Conservation (phyloP, 345 rosid genomes). For the Leavenworthia alabamica region DNA sequence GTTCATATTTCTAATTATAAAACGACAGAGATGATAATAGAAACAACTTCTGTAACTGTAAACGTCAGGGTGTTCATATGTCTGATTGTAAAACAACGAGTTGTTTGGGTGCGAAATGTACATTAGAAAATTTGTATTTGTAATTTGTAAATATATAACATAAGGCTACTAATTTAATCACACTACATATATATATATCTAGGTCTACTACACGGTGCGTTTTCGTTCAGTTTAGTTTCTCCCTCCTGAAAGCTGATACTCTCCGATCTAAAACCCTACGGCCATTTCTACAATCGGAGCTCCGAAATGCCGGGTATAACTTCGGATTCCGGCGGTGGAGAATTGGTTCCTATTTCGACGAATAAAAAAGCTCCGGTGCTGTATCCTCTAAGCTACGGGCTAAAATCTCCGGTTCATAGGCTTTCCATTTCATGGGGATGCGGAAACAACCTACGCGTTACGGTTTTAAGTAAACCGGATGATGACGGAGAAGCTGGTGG, state of each 20-base stretch:
- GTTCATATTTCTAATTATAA: neutral
- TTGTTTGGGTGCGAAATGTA: neutral
- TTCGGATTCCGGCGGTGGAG: slow-evolving; percentile 33
- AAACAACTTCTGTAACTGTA: neutral
- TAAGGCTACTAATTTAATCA: slow-evolving; percentile 8
- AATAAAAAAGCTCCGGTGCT: slow-evolving; percentile 33
- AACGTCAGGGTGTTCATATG: neutral
- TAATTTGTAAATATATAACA: no score
- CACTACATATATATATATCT: neutral
- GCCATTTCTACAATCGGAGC: slow-evolving; percentile 20
- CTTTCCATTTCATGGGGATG: slow-evolving; percentile 79
- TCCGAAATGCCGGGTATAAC: slow-evolving; percentile 48
- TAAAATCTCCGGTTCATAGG: slow-evolving; percentile 56
- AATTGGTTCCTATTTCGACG: slow-evolving; percentile 2
- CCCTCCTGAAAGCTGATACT: slow-evolving; percentile 10
- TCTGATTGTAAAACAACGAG: neutral
- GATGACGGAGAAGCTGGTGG: slow-evolving; percentile 45
- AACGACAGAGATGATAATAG: no score
- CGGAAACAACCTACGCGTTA: slow-evolving; percentile 77
- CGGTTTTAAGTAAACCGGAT: slow-evolving; percentile 39
- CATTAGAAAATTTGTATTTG: no score
- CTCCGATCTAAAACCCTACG: slow-evolving; percentile 31
- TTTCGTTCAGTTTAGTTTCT: neutral
- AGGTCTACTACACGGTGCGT: slow-evolving; percentile 2
- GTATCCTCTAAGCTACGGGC: slow-evolving; percentile 59